Evolutionary conservation across 345 rosid genomes (phyloP), one percentile per base, ranked within the genome.

Genomic region (Capsella bursapastoris): DNA sequence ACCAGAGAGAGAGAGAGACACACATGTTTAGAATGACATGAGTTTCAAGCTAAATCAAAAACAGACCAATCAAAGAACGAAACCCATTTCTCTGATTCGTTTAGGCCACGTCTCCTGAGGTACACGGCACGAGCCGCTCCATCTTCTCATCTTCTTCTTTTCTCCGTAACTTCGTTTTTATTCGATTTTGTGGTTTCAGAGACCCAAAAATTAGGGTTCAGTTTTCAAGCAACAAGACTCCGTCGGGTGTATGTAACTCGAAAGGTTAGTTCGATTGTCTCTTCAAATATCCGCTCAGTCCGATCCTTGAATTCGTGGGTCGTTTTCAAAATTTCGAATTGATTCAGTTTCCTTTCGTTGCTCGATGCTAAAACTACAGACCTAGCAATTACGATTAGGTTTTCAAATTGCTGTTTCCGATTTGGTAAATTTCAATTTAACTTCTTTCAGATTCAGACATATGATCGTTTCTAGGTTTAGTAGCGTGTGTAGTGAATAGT

Each of bases 91-190:
- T 50, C 56, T 18, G 13, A 61, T 75, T 68, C 64, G 55, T 52
- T 34, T 31, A 50, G 34, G 55, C 62, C 73, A 58, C 79, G 79
- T 68, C 40, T 40, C 55, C 47, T 74, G 7, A 57, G 35, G 53
- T 58, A 60, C 68, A 13, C 41, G 53, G 62, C 64, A 75, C 79
- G 57, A 45, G 77, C 32, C 64, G 38, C 63, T 53, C 43, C 31
- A 53, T 25, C 6, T 8, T 44, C 52, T 38, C 12, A 55, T 38
- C 53, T 28, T 67, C n/a, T 27, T 16, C 52, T 15, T 57, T 7
- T 35, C 47, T 32, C 11, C 28, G 0, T 25, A 47, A 68, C 64
- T 57, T 5, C 15, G 13, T 43, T 41, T 68, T 31, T 55, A 3
- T 38, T 52, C 37, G 28, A 7, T 10, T 32, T 8, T 2, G 3